Evolutionary conservation across 371 early-diverging fungal genomes (phyloP), one percentile per base, ranked within the genome.

Genomic region (Racocetra persica): DNA sequence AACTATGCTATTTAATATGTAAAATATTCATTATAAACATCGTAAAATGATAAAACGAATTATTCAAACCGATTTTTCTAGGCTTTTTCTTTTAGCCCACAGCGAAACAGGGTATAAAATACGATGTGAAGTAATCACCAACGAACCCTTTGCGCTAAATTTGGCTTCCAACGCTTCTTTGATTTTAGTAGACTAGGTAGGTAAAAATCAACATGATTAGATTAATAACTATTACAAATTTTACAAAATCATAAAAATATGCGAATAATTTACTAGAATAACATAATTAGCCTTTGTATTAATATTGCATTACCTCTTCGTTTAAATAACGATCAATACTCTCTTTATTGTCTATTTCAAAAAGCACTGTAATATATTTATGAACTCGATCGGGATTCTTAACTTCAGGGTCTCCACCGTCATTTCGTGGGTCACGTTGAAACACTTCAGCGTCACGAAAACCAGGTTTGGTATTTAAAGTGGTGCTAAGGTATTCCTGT

Each of bases 371-470:
- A 49, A 75, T 59, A 75, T 59, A 75, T 59, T 59, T 55, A 36
- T 75, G 76, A 36, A 59, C 60, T 32, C 60, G 57, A 41, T 75
- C 76, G 3, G 76, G 76, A 14, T 60, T 7, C 59, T 74, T 74
- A n/a, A 59, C 45, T 13, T n/a, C 49, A 57, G 38, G 32, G 22
- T 74, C 75, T 6, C 73, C 55, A 54, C 59, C 62, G 16, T 75
- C 76, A 55, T 59, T 32, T 75, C 32, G 28, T n/a, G 76, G 76
- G 36, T 59, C n/a, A n/a, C 76, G 76, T 32, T 73, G 51, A 52
- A 73, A 73, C 32, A 73, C 74, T 28, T 73, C 74, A 20, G 76
- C 57, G 59, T 59, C 76, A 16, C 76, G 76, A 22, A 75, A 75
- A 26, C 59, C 62, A 11, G 55, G 1, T 2, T 45, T 60, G 11